phyloP scores from a whole-genome alignment of 352 stramenopile species.

The Phytophthora foliorum region DNA sequence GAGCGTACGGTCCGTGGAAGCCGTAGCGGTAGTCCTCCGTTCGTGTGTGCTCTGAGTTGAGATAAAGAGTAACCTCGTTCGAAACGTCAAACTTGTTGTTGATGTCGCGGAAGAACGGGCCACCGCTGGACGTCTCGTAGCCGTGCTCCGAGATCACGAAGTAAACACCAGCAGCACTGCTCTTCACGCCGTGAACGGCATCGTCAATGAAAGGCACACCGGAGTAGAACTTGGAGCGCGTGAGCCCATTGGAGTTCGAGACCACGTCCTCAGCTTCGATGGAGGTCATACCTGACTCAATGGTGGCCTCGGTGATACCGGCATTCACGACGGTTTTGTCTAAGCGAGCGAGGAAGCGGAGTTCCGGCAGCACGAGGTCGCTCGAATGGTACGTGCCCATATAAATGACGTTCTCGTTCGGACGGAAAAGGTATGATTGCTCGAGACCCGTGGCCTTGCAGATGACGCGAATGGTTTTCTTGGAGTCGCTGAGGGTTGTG shows the following conservation, averaged over 20 bases:
- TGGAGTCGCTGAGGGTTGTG: slow-evolving; percentile 36
- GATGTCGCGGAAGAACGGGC: slow-evolving; percentile 67
- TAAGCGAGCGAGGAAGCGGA: slow-evolving; percentile 60
- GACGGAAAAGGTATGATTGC: slow-evolving; percentile 63
- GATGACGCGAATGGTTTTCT: slow-evolving; percentile 52
- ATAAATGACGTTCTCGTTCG: slow-evolving; percentile 58
- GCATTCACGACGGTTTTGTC: slow-evolving; percentile 40
- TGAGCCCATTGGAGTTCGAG: slow-evolving; percentile 38
- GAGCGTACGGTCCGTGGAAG: slow-evolving; percentile 61
- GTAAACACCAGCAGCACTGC: slow-evolving; percentile 50
- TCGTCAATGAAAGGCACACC: slow-evolving; percentile 48
- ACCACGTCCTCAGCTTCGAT: slow-evolving; percentile 60
- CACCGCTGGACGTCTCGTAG: slow-evolving; percentile 57
- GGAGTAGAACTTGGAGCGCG: slow-evolving; percentile 56
- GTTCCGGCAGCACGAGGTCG: slow-evolving; percentile 44
- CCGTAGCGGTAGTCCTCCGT: slow-evolving; percentile 65
- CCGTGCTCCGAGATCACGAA: slow-evolving; percentile 57
- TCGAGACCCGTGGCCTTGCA: slow-evolving; percentile 45
- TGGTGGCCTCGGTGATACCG: slow-evolving; percentile 44
- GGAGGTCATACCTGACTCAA: slow-evolving; percentile 41
- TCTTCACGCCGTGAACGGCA: slow-evolving; percentile 50
- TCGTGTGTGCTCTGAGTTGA: slow-evolving; percentile 69
- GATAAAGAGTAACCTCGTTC: slow-evolving; percentile 59
- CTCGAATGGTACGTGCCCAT: slow-evolving; percentile 56
- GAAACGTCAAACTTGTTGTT: slow-evolving; percentile 62